Base-by-base conservation (phyloP, 352 stramenopile genomes). In the Globisporangium takayamanum region DNA sequence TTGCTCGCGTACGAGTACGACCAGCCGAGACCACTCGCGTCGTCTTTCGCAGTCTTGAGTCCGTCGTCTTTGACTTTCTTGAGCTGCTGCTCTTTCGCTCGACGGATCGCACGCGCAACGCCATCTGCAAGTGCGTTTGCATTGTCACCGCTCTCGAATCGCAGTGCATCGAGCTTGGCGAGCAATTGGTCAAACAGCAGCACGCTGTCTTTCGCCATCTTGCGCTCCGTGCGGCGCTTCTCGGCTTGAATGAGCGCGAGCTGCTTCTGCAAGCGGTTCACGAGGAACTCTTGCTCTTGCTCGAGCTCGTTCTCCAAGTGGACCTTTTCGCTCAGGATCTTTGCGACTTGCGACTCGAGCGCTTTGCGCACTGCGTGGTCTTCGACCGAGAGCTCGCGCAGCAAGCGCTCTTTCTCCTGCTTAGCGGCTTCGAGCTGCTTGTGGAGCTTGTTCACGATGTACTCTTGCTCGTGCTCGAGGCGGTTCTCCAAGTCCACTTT, bases 401-500 rank as follows among this genome's bases (percentile, higher is more conserved):
- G 54, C 57, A 92, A 59, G 3, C 80, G 69, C 57, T 90, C 83
- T 53, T 90, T 90, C 54, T 92, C 80, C 26, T 54, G 57, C 50
- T 79, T 80, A 10, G 83, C 80, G 2, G 78, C 72, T 50, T 92
- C 83, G 1, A 94, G 72, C 62, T 94, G 81, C 63, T 92, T 92
- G 63, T 83, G 74, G 46, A 97, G 79, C 53, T 93, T 93, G 75
- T 97, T 97, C 20, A 97, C 87, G 45, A 97, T 92, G 69, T 95
- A 96, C 57, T 97, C 88, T 69, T 97, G 87, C 61, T 97, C 88
- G 59, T 87, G 74, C 72, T 97, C 88, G 11, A 97, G 78, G 62
- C 95, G 92, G 72, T 97, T 97, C 69, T 97, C 88, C 8, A 96
- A 63, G 58, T 97, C 88, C 53, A 97, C 78, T 60, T 97, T 97